Percentiles rank a stretch among this genome's conserved stretches.
These are phyloP conservation scores for Candida vartiovaarae DNA, from an alignment of 805 yeast genomes.

Conservation along the genomic window DNA sequence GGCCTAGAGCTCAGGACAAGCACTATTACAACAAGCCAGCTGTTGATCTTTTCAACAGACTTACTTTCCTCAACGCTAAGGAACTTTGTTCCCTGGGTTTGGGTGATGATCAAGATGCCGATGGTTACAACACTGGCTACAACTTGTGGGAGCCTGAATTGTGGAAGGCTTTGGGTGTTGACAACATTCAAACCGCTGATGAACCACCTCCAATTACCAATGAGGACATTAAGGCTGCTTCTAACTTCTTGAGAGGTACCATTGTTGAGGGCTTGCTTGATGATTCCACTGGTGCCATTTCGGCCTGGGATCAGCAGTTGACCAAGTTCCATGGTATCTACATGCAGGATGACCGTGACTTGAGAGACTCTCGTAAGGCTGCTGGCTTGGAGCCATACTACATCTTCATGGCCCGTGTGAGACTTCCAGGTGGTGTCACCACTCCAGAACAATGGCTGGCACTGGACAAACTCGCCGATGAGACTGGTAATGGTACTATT, in stretches of 20 bases:
- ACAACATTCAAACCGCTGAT: constrained; percentile 68
- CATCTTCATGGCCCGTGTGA: constrained; percentile 93
- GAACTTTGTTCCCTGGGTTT: constrained; percentile 70
- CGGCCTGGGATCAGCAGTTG: constrained; percentile 86
- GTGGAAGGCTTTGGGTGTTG: constrained; percentile 89
- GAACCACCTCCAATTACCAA: constrained; percentile 92
- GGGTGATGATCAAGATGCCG: constrained; percentile 98
- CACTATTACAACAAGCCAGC: constrained; percentile 92
- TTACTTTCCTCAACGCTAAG: constrained; percentile 66
- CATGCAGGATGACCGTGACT: constrained; percentile 97
- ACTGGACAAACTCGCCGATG: constrained; percentile 74
- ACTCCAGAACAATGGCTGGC: constrained; percentile 85
- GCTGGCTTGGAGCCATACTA: constrained; percentile 94
- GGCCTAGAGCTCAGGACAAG: constrained; percentile 96
- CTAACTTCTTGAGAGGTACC: constrained; percentile 87
- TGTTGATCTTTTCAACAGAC: constrained; percentile 58
- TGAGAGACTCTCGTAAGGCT: constrained; percentile 86
- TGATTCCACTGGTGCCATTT: constrained; percentile 81
- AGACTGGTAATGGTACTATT: constrained; percentile 86
- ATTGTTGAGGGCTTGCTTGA: constrained; percentile 82
- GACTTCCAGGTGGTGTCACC: constrained; percentile 90
- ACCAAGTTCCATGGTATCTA: constrained; percentile 97
- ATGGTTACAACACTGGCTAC: constrained; percentile 90
- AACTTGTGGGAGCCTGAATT: constrained; percentile 75
- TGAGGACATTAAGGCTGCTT: constrained; percentile 88